Base-by-base conservation (phyloP, 2,329 filamentous ascomycete genomes). In the Neofusicoccum sp. region DNA sequence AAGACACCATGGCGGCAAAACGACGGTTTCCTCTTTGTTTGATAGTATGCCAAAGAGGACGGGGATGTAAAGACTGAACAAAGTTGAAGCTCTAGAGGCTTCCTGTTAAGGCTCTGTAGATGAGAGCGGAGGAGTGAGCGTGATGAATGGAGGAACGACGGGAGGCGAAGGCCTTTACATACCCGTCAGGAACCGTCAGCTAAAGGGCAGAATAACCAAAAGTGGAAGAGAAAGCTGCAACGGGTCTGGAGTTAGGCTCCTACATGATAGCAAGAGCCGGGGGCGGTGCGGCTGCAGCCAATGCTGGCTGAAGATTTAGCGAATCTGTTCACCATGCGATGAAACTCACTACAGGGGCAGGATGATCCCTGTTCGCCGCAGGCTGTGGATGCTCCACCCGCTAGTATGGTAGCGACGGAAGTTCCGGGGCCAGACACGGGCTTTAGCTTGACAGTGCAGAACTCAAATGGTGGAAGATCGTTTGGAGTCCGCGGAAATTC, bases 1-100 rank as follows among this genome's bases (percentile, higher is more conserved):
- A 59, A 8, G 72, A 48, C 57, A 73, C 64, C 71, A 73, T 73
- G 36, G 30, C 26, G 54, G 8, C 20, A 36, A 33, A 20, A 33
- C 36, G 8, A 26, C 11, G 26, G 14, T 24, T 34, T 33, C 6
- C 51, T 38, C 38, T 40, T 40, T 24, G 24, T n/a, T 4, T 16
- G 33, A 8, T 14, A n/a, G n/a, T 26, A 14, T 56, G 28, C 11
- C 38, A 44, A 56, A n/a, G n/a, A n/a, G 7, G 51, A 53, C 11
- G 6, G 34, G 16, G 14, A 11, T 40, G 53, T 20, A 54, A 54
- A 54, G 49, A 54, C 33, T 28, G 49, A 54, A 41, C 7, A 33
- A 54, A n/a, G 49, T 12, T 6, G n/a, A 40, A 26, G 26, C 20
- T 7, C 33, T 12, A 30, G 30, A 44, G 34, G 53, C 38, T 57